These are phyloP conservation scores for Sporothrix pallida DNA, from an alignment of 2,329 filamentous ascomycete genomes.

Conservation along the genomic window DNA sequence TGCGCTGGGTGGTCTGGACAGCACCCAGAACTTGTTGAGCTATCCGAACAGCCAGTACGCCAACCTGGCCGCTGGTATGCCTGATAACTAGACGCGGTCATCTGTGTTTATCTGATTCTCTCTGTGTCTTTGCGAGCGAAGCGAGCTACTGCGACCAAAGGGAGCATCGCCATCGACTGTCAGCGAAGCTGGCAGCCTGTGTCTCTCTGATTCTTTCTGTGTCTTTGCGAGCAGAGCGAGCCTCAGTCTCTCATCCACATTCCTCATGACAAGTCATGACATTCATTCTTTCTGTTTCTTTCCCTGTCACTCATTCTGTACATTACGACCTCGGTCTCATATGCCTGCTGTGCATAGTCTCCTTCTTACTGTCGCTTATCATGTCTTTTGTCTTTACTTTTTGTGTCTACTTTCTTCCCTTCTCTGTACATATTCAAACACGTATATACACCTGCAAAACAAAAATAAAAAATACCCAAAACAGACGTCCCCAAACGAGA, in stretches of 20 bases:
- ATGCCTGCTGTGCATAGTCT: conserved; percentile 8
- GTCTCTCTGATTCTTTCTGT: background rate
- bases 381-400: background rate
- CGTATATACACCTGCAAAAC: background rate
- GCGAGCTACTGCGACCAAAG: background rate
- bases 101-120: too few relatives aligned
- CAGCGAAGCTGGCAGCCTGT: background rate
- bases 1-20: conserved; percentile 54
- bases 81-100: background rate
- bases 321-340: background rate
- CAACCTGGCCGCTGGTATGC: conserved; percentile 54
- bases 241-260: background rate
- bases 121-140: background rate
- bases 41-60: conserved; percentile 62
- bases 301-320: background rate
- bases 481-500: background rate
- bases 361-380: conserved; percentile 20
- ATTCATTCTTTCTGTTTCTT: background rate
- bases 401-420: background rate
- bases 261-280: background rate
- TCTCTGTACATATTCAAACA: conserved; percentile 16
- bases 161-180: too few relatives aligned
- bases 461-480: conserved; percentile 2
- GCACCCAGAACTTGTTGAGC: conserved; percentile 55
- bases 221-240: background rate